Percentiles rank a stretch among this genome's conserved stretches.
Conservation (phyloP, 768 basidiomycete species). For the Hericium erinaceus region DNA sequence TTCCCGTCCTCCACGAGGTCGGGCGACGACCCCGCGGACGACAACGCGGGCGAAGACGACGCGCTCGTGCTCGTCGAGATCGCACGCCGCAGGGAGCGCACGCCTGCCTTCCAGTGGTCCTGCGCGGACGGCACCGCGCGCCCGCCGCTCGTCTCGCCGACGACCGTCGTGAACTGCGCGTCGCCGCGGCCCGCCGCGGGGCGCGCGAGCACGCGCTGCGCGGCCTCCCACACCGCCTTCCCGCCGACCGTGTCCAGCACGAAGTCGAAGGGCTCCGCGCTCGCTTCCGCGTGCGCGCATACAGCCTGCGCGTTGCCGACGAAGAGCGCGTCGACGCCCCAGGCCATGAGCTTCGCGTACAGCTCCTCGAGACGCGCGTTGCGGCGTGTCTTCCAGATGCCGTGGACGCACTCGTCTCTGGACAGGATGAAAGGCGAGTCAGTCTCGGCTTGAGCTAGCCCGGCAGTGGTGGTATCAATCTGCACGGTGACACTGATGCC, state of each 20-base stretch:
- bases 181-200: constrained; percentile 20
- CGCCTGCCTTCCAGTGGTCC: constrained; percentile 65
- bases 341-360: constrained; percentile 39
- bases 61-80: constrained; percentile 11
- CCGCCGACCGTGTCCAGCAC: constrained; percentile 82
- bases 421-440: constrained; percentile 17
- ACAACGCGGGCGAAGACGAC: background rate
- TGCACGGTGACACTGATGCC: constrained; percentile 77
- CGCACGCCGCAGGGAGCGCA: constrained; percentile 45
- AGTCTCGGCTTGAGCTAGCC: constrained; percentile 23
- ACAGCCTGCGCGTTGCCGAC: constrained; percentile 51
- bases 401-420: constrained; percentile 16
- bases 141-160: constrained; percentile 56
- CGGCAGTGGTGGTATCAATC: constrained; percentile 31
- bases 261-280: constrained; percentile 62
- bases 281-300: constrained; percentile 39
- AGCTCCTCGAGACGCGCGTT: constrained; percentile 22
- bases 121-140: constrained; percentile 59
- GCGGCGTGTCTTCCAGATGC: constrained; percentile 8
- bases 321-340: constrained; percentile 74
- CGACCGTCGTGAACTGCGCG: constrained; percentile 69
- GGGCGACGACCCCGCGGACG: background rate
- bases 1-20: background rate
- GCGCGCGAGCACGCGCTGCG: constrained; percentile 44
- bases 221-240: constrained; percentile 67